These are phyloP conservation scores for Collybia sp. DNA, from an alignment of 768 basidiomycete species.

Conservation along the genomic window DNA sequence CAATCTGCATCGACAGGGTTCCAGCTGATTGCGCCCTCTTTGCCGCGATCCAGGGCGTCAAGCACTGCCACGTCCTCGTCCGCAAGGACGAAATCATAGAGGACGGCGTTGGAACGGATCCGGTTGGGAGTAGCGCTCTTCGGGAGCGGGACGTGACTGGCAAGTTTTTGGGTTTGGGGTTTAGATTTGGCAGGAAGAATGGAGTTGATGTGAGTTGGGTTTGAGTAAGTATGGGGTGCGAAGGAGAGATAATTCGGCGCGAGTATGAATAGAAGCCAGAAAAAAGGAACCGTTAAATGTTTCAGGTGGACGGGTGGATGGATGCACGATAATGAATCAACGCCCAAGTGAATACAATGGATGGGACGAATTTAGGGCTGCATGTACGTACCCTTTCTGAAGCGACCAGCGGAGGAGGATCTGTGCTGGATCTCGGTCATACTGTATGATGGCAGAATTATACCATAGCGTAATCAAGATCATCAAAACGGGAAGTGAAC, in stretches of 20 bases:
- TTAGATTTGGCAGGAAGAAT: too few species aligned
- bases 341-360: not conserved
- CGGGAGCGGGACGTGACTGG: constrained; percentile 76
- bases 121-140: constrained; percentile 71
- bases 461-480: too few species aligned
- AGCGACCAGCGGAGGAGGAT: constrained; percentile 88
- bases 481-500: not conserved
- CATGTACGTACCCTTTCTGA: constrained; percentile 61
- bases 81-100: constrained; percentile 73
- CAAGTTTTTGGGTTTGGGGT: too few species aligned
- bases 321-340: too few species aligned
- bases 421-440: constrained; percentile 65
- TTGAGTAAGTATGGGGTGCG: not conserved
- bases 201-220: not conserved
- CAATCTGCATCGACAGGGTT: constrained; percentile 66
- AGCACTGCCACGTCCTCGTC: constrained; percentile 61
- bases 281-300: not conserved
- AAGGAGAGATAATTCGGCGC: not conserved
- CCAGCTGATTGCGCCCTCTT: constrained; percentile 75
- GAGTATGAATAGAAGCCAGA: not conserved
- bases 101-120: constrained; percentile 65
- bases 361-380: not conserved
- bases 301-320: too few species aligned
- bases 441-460: constrained; percentile 24
- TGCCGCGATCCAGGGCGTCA: constrained; percentile 68